A percentile compares a stretch with the other conserved stretches of the same genome.
These are phyloP conservation scores for Ophiognomonia clavigignenti-juglandacearum DNA, from an alignment of 2,329 filamentous ascomycete genomes.

Conservation along the genomic window DNA sequence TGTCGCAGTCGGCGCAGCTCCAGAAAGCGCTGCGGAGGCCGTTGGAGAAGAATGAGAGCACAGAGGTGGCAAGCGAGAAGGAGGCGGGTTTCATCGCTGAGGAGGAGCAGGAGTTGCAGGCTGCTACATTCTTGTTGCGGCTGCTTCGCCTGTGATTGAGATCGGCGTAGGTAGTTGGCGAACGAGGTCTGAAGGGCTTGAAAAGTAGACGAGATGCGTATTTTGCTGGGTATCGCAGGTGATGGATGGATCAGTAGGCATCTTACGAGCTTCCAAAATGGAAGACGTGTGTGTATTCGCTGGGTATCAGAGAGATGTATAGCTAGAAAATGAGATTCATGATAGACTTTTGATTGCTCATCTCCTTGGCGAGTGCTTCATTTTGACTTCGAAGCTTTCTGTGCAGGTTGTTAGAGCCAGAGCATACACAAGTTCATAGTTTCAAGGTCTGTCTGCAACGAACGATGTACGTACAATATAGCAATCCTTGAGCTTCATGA, in stretches of 20 bases:
- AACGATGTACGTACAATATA: constrained; percentile 61
- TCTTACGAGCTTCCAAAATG: neutral
- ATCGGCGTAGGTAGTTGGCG: no score
- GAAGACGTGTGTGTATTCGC: neutral
- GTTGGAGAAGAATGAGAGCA: constrained; percentile 63
- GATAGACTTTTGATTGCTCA: neutral
- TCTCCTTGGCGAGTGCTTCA: neutral
- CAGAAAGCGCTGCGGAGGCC: constrained; percentile 74
- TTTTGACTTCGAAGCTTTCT: constrained; percentile 14
- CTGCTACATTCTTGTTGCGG: constrained; percentile 68
- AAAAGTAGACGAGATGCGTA: no score
- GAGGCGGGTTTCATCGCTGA: constrained; percentile 64
- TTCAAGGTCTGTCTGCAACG: no score
- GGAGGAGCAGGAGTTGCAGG: constrained; percentile 82
- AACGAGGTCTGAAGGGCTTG: no score
- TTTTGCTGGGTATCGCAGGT: neutral
- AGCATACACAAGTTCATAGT: no score
- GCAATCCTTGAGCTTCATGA: constrained; percentile 80
- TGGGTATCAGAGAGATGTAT: neutral
- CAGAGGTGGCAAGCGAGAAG: constrained; percentile 48
- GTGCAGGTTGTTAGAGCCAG: no score
- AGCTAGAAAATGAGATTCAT: neutral
- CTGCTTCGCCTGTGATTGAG: constrained; percentile 13
- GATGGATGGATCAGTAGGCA: neutral
- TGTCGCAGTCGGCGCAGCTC: constrained; percentile 62